A percentile compares a stretch with the other conserved stretches of the same genome.
phyloP scores from a whole-genome alignment of 1,139 yeast species.

The Hemisphaericaspora xylanilytica region DNA sequence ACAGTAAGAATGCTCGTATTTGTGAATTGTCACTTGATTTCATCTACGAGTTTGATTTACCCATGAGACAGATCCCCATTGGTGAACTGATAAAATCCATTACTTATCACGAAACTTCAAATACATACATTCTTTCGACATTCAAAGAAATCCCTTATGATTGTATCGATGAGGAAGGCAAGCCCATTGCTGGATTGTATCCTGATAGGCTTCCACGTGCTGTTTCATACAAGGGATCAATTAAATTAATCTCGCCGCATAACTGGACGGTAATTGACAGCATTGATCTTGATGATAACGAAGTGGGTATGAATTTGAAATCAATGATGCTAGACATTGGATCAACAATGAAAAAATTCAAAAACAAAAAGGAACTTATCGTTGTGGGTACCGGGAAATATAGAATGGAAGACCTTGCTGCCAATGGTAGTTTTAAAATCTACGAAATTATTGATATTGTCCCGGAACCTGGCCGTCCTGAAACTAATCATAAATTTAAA shows the following conservation, averaged over 20 bases:
- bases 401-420: slow-evolving; percentile 79
- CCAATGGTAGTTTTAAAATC: slow-evolving; percentile 76
- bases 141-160: slow-evolving; percentile 58
- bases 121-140: slow-evolving; percentile 66
- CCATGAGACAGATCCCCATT: slow-evolving; percentile 51
- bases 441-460: slow-evolving; percentile 79
- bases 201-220: slow-evolving; percentile 51
- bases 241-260: slow-evolving; percentile 68
- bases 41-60: slow-evolving; percentile 63
- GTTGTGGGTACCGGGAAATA: slow-evolving; percentile 77
- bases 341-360: slow-evolving; percentile 47
- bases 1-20: slow-evolving; percentile 68
- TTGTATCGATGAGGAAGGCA: slow-evolving; percentile 75
- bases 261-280: slow-evolving; percentile 79
- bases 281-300: slow-evolving; percentile 63
- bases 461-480: slow-evolving; percentile 89
- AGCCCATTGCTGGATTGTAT: slow-evolving; percentile 58
- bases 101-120: slow-evolving; percentile 68
- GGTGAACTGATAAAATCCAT: slow-evolving; percentile 69
- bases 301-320: slow-evolving; percentile 59
- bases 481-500: slow-evolving; percentile 75
- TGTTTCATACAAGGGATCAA: slow-evolving; percentile 52
- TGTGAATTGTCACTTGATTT: slow-evolving; percentile 53
- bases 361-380: slow-evolving; percentile 63
- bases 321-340: slow-evolving; percentile 58